Conservation (phyloP, 306 rosid species). For the Dalbergia oliveri region DNA sequence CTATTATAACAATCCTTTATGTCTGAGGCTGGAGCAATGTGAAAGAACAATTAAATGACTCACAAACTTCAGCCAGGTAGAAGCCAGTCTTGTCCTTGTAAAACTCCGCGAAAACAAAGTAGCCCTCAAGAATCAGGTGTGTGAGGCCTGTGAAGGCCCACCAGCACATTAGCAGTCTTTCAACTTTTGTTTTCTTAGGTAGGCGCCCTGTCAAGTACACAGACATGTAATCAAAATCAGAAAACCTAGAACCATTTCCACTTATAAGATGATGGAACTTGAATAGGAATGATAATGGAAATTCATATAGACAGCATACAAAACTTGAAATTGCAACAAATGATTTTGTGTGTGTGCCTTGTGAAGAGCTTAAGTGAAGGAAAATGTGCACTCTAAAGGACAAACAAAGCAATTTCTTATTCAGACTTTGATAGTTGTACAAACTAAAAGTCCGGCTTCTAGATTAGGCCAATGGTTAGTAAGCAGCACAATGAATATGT, state of each 20-base stretch:
- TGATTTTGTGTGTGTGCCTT: neutral
- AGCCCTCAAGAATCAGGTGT: conserved; percentile 80
- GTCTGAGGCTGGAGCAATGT: neutral
- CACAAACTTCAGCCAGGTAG: conserved; percentile 91
- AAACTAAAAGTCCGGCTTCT: conserved; percentile 12
- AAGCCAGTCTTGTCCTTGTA: conserved; percentile 74
- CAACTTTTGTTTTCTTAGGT: conserved; percentile 64
- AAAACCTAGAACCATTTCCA: neutral
- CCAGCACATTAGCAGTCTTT: conserved; percentile 92
- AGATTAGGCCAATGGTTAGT: neutral
- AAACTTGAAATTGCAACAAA: conserved; percentile 31
- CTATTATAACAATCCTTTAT: conserved; percentile 3
- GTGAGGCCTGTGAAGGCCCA: conserved; percentile 97
- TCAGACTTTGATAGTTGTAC: neutral
- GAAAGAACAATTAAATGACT: conserved; percentile 47
- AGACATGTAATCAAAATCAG: conserved; percentile 31
- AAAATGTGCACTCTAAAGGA: neutral
- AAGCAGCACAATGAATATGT: conserved; percentile 7
- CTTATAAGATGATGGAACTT: conserved; percentile 1
- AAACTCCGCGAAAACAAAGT: conserved; percentile 82
- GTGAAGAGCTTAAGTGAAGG: conserved; percentile 11
- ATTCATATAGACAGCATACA: neutral
- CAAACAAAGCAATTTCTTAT: neutral
- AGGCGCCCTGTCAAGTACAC: conserved; percentile 60
- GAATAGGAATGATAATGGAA: neutral